Evolutionary conservation across 2,329 filamentous ascomycete genomes (phyloP), one percentile per base, ranked within the genome.

Genomic region (Verticillium klebahnii): DNA sequence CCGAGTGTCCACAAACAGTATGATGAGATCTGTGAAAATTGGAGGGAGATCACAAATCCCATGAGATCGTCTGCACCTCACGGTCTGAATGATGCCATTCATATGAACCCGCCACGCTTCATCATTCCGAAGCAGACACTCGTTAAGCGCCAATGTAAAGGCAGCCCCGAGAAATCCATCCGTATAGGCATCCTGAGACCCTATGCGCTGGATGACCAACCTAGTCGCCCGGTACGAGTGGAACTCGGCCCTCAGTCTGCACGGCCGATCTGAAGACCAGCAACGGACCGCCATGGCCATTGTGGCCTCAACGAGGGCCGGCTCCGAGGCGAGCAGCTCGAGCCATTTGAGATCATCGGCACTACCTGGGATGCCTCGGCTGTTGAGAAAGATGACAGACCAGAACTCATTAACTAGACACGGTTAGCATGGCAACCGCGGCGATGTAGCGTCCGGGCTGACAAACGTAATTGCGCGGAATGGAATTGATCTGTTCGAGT

Each of bases 261-360:
- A 61, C n/a, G 32, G 14, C 1, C 5, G 2, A n/a, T 57, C 40
- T 2, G 58, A n/a, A 5, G 54, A 31, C 62, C 60, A 64, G 39
- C 55, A 59, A 12, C 60, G 29, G 1, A 70, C 14, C 1, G 60
- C 67, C 11, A 70, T 64, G 0, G 63, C 57, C 62, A 70, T 62
- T 1, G 68, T 69, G 0, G 68, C 68, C n/a, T 70, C 67, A 2
- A 70, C 57, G 1, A 70, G 61, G 11, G 68, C 68, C n/a, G 68
- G 68, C 36, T 70, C 68, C 1, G 68, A 66, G 9, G 63, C 19
- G 19, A 70, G 31, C 0, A 70, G 59, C 9, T 37, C 6, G 1
- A 64, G 39, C 68, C 68, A 70, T 1, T 36, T 19, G 5, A n/a
- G 36, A 7, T 67, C 66, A 8, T 60, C 60, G 17, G 39, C 2